Percentiles rank a stretch among this genome's conserved stretches.
phyloP scores from a whole-genome alignment of 306 rosid genomes.

The Vigna trinervia region DNA sequence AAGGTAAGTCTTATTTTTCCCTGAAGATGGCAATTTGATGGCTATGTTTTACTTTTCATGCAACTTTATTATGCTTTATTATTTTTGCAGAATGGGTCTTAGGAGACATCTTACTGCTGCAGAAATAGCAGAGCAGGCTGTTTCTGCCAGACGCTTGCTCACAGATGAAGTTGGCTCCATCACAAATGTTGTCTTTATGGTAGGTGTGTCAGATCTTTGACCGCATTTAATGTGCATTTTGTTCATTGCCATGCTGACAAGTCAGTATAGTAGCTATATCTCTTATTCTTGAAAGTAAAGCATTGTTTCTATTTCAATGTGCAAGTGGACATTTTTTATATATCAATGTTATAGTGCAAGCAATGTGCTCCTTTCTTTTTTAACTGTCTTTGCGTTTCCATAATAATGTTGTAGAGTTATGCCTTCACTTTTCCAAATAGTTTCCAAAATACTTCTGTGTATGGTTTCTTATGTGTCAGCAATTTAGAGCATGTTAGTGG shows the following conservation, averaged over 20 bases:
- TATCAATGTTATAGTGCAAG: background rate
- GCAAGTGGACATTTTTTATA: background rate
- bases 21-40: conserved; percentile 26
- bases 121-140: conserved; percentile 96
- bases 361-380: conserved; percentile 1
- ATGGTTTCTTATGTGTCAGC: conserved; percentile 1
- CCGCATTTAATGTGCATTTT: conserved; percentile 18
- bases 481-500: background rate
- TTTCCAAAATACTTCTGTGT: background rate
- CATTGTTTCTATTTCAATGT: background rate
- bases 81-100: conserved; percentile 88
- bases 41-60: conserved; percentile 16
- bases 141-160: conserved; percentile 74
- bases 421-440: background rate
- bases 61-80: conserved; percentile 24
- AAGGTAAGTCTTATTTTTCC: conserved; percentile 61
- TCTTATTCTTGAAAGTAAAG: conserved; percentile 26
- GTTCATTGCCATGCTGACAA: conserved; percentile 3
- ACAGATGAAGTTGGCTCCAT: conserved; percentile 84
- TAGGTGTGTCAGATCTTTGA: conserved; percentile 37
- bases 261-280: conserved; percentile 4
- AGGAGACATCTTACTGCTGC: conserved; percentile 84
- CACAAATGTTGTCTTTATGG: conserved; percentile 95
- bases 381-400: background rate
- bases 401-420: conserved; percentile 2